Conservation (phyloP, 1,284 basidiomycete genomes). For the Rhodotorula mucilaginosa region DNA sequence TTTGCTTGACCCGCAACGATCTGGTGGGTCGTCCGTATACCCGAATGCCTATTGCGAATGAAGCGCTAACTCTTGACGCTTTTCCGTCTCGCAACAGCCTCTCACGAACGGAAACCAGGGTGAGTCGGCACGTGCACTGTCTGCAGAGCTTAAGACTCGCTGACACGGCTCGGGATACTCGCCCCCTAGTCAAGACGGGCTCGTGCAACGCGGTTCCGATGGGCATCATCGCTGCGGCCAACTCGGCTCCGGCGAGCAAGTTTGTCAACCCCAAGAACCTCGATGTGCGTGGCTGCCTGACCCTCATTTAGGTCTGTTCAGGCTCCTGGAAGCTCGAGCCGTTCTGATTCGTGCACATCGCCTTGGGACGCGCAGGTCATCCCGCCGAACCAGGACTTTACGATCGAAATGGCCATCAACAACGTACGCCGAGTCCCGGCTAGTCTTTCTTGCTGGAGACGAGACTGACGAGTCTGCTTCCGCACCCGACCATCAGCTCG, state of each 20-base stretch:
- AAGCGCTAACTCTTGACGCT: neutral
- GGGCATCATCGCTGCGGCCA: constrained; percentile 39
- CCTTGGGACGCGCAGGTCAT: constrained; percentile 44
- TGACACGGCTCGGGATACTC: too few relatives aligned
- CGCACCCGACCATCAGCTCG: constrained; percentile 19
- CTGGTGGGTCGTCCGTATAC: constrained; percentile 40
- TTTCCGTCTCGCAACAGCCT: constrained; percentile 22
- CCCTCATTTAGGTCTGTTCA: too few relatives aligned
- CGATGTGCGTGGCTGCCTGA: constrained; percentile 39
- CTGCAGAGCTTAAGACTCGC: too few relatives aligned
- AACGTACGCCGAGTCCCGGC: constrained; percentile 45
- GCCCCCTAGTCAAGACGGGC: constrained; percentile 54
- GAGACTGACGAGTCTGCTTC: neutral
- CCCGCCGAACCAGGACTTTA: constrained; percentile 59
- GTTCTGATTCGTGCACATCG: too few relatives aligned
- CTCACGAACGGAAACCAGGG: constrained; percentile 50
- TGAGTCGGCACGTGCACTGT: neutral
- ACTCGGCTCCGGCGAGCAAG: constrained; percentile 56
- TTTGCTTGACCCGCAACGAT: constrained; percentile 57
- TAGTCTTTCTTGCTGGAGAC: too few relatives aligned
- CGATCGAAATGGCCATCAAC: constrained; percentile 58
- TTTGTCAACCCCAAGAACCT: constrained; percentile 61
- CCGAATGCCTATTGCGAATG: rapidly evolving
- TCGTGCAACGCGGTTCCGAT: constrained; percentile 67
- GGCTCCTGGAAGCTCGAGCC: neutral